Evolutionary conservation across 2,329 filamentous ascomycete species (phyloP).

Genomic region (Periconia sp.): DNA sequence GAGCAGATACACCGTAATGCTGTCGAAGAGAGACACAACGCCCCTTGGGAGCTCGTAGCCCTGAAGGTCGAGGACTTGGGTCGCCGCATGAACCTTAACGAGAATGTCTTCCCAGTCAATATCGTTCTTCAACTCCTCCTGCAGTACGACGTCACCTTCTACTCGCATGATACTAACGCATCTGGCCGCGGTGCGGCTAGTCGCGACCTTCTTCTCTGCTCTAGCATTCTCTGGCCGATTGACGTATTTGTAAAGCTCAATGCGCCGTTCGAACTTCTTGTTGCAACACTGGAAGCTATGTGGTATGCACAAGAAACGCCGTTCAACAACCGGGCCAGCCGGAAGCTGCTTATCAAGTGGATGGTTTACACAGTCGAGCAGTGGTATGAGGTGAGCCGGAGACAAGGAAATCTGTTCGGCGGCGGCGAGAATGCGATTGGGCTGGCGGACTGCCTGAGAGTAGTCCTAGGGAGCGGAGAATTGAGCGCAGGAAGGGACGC

Average conservation of each 20-base stretch:
- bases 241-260: conserved; percentile 70
- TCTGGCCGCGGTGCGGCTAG: conserved; percentile 6
- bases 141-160: conserved; percentile 55
- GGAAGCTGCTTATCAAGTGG: conserved; percentile 64
- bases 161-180: conserved; percentile 47
- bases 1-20: conserved; percentile 65
- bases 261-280: conserved; percentile 66
- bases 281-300: conserved; percentile 68
- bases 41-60: conserved; percentile 75
- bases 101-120: conserved; percentile 61
- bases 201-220: conserved; percentile 22
- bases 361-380: conserved; percentile 65
- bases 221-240: conserved; percentile 62
- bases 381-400: conserved; percentile 66
- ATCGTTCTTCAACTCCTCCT: conserved; percentile 43
- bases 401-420: conserved; percentile 63
- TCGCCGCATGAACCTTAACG: conserved; percentile 61
- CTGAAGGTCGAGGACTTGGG: conserved; percentile 65
- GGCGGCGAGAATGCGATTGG: conserved; percentile 62
- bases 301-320: conserved; percentile 72
- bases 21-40: conserved; percentile 51
- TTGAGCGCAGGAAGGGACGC: conserved; percentile 36
- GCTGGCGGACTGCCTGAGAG: conserved; percentile 43
- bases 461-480: conserved; percentile 54
- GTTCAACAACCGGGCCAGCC: conserved; percentile 62